These are phyloP conservation scores for Aspergillus nomiae DNA, from an alignment of 2,329 filamentous ascomycete genomes.

Conservation along the genomic window DNA sequence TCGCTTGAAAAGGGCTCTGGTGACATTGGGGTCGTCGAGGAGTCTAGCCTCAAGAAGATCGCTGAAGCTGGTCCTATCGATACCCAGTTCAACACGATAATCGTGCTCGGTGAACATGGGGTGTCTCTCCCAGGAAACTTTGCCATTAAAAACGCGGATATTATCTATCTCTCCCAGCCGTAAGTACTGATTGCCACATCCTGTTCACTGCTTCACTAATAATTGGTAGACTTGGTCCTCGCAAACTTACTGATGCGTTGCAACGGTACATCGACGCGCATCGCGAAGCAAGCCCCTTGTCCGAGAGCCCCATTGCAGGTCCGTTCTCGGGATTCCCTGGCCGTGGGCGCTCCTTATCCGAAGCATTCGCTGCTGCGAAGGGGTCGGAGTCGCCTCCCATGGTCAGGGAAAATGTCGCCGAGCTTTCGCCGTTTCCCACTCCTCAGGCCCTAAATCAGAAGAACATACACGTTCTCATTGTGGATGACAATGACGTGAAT, in stretches of 20 bases:
- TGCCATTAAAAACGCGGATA: conserved; percentile 18
- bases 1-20: conserved; percentile 22
- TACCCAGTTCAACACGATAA: conserved; percentile 19
- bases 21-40: conserved; percentile 32
- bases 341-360: conserved; percentile 17
- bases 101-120: conserved; percentile 24
- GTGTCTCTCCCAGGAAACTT: conserved; percentile 6
- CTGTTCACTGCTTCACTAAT: conserved; percentile 13
- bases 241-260: conserved; percentile 26
- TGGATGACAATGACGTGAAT: conserved; percentile 48
- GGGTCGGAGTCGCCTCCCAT: conserved; percentile 19
- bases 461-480: conserved; percentile 35
- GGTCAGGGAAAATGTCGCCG: conserved; percentile 16
- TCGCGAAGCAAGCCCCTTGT: neutral
- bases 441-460: conserved; percentile 4
- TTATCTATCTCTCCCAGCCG: conserved; percentile 31
- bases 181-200: conserved; percentile 14
- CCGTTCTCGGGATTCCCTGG: conserved; percentile 12
- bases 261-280: conserved; percentile 12
- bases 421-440: conserved; percentile 8
- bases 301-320: conserved; percentile 8
- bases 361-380: conserved; percentile 18
- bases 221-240: conserved; percentile 27
- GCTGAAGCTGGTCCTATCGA: conserved; percentile 11
- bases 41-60: conserved; percentile 23